These are phyloP conservation scores for Ustilago esculenta DNA, from an alignment of 1,284 basidiomycete species.

Conservation along the genomic window DNA sequence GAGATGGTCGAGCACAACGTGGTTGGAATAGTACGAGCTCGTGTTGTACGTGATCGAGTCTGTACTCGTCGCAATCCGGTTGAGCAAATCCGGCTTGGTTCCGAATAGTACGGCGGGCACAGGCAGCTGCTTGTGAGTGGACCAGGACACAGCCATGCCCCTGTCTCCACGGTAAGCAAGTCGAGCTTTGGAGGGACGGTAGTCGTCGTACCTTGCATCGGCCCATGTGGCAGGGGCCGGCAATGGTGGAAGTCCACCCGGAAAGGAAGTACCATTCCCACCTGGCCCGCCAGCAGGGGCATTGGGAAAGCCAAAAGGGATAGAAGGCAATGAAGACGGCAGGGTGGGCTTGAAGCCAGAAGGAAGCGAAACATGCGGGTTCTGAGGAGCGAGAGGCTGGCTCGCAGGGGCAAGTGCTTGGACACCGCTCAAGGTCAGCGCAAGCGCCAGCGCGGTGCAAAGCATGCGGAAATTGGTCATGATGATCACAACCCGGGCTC, in stretches of 20 bases:
- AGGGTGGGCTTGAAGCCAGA: not conserved
- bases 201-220: slow-evolving; percentile 3
- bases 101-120: slow-evolving; percentile 31
- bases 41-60: slow-evolving; percentile 37
- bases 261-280: not conserved
- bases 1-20: slow-evolving; percentile 19
- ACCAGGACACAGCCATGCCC: slow-evolving; percentile 30
- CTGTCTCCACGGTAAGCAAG: slow-evolving; percentile 10
- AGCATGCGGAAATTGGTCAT: not conserved
- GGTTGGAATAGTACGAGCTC: slow-evolving; percentile 30
- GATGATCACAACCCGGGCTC: no score
- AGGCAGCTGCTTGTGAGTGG: slow-evolving; percentile 19
- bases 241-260: not conserved
- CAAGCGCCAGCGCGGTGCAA: not conserved
- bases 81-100: not conserved
- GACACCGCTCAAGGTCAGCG: not conserved
- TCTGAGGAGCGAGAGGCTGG: no score
- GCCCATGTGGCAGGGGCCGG: slow-evolving; percentile 1
- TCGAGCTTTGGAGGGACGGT: slow-evolving; percentile 3
- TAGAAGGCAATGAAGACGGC: not conserved
- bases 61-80: slow-evolving; percentile 9
- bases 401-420: no score
- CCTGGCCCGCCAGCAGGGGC: not conserved
- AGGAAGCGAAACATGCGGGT: not conserved
- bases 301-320: not conserved